Percentiles rank a stretch among this genome's conserved stretches.
Evolutionary conservation across 108 stramenopile genomes (phyloP).

Genomic region (Cyclotella atomus): DNA sequence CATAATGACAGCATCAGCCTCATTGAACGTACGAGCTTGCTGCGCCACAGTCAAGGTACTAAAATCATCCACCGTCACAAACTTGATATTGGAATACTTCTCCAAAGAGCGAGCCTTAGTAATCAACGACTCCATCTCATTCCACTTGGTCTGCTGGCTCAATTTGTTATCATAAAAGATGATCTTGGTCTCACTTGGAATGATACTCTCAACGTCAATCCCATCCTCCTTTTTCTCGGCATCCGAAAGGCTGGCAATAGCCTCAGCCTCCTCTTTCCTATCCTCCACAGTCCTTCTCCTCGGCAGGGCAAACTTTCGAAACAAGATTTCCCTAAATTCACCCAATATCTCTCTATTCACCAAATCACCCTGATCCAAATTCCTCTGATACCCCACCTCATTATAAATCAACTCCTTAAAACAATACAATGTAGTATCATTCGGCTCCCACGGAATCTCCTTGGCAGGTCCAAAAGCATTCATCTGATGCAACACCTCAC

Average conservation of each 20-base stretch:
- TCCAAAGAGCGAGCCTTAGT: constrained; percentile 28
- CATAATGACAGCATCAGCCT: constrained; percentile 49
- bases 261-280: constrained; percentile 1
- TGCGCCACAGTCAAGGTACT: constrained; percentile 35
- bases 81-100: constrained; percentile 39
- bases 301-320: constrained; percentile 38
- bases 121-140: constrained; percentile 42
- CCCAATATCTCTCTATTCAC: constrained; percentile 33
- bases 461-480: constrained; percentile 45
- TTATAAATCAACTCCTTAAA: constrained; percentile 34
- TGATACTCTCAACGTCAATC: neutral
- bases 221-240: constrained; percentile 8
- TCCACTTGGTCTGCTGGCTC: constrained; percentile 33
- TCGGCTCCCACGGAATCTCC: constrained; percentile 38
- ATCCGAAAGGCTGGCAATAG: neutral
- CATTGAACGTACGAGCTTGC: constrained; percentile 42
- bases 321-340: constrained; percentile 34
- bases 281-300: constrained; percentile 27
- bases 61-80: constrained; percentile 40
- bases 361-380: constrained; percentile 18
- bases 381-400: constrained; percentile 31
- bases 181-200: constrained; percentile 25
- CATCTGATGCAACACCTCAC: constrained; percentile 46
- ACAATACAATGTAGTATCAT: constrained; percentile 43
- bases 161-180: constrained; percentile 46